phyloP scores from a whole-genome alignment of 2,329 filamentous ascomycete species.

The Onygenales sp. region DNA sequence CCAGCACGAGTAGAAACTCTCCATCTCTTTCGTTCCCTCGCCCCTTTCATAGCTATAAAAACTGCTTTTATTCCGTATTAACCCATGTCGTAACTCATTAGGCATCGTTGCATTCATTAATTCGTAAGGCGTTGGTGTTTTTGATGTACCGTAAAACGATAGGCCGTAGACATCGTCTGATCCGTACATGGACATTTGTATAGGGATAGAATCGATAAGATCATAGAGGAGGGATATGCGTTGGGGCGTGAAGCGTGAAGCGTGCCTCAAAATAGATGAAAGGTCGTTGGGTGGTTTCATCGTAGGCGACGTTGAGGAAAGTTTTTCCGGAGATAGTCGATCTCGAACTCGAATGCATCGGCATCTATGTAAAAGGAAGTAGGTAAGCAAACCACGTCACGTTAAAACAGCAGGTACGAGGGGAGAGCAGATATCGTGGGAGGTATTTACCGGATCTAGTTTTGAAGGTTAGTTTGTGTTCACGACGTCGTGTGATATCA shows the following conservation, averaged over 20 bases:
- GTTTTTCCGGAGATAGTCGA: slow-evolving; percentile 18
- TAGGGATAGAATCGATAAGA: not conserved
- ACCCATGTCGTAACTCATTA: not conserved
- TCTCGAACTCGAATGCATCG: slow-evolving; percentile 25
- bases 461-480: slow-evolving; percentile 32
- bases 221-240: too few relatives aligned
- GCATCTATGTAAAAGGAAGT: slow-evolving; percentile 22
- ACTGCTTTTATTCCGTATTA: too few relatives aligned
- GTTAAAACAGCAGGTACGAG: not conserved
- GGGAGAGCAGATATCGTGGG: not conserved
- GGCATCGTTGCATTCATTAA: not conserved
- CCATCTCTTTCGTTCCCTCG: too few relatives aligned
- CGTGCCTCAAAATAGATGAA: too few relatives aligned
- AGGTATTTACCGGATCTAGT: slow-evolving; percentile 20
- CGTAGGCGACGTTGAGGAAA: too few relatives aligned
- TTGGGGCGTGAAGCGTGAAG: too few relatives aligned
- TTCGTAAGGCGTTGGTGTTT: not conserved
- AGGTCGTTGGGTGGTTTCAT: too few relatives aligned
- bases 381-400: not conserved
- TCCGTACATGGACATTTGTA: not conserved
- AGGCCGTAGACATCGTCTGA: not conserved
- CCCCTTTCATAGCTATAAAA: too few relatives aligned
- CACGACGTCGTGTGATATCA: slow-evolving; percentile 24
- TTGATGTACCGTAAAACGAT: not conserved
- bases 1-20: too few relatives aligned